These are phyloP conservation scores for Thermomyces lanuginosus DNA, from an alignment of 2,329 filamentous ascomycete species.

Conservation along the genomic window DNA sequence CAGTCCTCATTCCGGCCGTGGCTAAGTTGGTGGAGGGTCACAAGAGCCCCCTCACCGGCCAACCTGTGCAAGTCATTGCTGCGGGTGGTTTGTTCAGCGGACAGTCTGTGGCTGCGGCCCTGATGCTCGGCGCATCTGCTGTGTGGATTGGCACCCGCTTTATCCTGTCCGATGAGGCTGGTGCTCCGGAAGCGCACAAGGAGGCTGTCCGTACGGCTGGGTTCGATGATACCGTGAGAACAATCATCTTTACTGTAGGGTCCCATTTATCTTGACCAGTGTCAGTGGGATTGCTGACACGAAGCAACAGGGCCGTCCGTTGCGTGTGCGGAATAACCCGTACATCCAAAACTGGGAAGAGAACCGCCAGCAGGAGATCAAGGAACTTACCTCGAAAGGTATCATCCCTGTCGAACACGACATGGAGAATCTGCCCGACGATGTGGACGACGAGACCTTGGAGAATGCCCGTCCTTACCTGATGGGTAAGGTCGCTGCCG, in stretches of 20 bases:
- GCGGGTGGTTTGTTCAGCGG: constrained; percentile 92
- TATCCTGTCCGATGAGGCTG: constrained; percentile 83
- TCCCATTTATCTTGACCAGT: constrained; percentile 5
- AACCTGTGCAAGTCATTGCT: constrained; percentile 78
- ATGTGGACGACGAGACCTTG: constrained; percentile 68
- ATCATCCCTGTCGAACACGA: constrained; percentile 88
- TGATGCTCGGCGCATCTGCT: constrained; percentile 81
- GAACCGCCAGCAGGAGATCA: constrained; percentile 79
- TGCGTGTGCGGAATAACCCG: constrained; percentile 81
- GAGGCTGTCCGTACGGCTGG: constrained; percentile 81
- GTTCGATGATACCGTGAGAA: constrained; percentile 92
- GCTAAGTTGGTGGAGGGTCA: constrained; percentile 64
- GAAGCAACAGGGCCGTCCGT: constrained; percentile 50
- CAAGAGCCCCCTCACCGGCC: constrained; percentile 73
- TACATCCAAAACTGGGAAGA: constrained; percentile 96
- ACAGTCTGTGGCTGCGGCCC: constrained; percentile 68
- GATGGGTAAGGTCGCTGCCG: constrained; percentile 93
- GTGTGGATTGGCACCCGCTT: constrained; percentile 98
- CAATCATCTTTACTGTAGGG: constrained; percentile 78
- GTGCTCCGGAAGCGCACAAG: constrained; percentile 84
- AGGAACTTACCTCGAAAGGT: constrained; percentile 75
- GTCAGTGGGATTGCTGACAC: not conserved
- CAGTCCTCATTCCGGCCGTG: constrained; percentile 81
- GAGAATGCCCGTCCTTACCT: constrained; percentile 82
- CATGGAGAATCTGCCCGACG: constrained; percentile 61